These are phyloP conservation scores for Cerioporus squamosus DNA, from an alignment of 1,284 basidiomycete species.

Conservation along the genomic window DNA sequence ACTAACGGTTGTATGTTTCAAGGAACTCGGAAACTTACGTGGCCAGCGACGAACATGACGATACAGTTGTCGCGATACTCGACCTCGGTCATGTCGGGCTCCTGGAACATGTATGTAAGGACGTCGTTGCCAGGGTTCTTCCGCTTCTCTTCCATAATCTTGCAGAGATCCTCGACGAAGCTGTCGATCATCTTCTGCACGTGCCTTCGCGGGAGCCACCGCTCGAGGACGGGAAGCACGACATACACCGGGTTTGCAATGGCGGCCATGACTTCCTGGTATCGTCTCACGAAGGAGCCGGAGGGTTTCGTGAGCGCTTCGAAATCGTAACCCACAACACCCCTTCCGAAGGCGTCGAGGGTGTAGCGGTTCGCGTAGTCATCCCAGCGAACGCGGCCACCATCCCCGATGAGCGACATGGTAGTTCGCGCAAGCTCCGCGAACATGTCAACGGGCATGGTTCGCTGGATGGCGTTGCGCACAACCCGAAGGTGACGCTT, in stretches of 20 bases:
- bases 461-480: conserved; percentile 28
- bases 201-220: conserved; percentile 28
- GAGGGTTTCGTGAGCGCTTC: conserved; percentile 32
- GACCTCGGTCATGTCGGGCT: conserved; percentile 29
- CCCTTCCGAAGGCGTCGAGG: conserved; percentile 35
- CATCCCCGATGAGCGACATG: conserved; percentile 26
- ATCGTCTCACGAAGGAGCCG: conserved; percentile 34
- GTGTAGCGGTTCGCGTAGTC: conserved; percentile 33
- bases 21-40: conserved; percentile 21
- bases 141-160: conserved; percentile 28
- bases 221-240: conserved; percentile 35
- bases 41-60: conserved; percentile 36
- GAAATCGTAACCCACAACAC: conserved; percentile 39
- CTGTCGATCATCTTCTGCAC: conserved; percentile 29
- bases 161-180: conserved; percentile 27
- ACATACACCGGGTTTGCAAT: conserved; percentile 36
- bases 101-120: conserved; percentile 36
- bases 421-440: conserved; percentile 25
- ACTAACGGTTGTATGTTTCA: neutral
- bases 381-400: conserved; percentile 28
- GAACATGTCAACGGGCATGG: conserved; percentile 33
- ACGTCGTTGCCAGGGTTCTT: conserved; percentile 35
- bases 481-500: conserved; percentile 32
- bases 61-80: conserved; percentile 38
- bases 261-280: conserved; percentile 36